phyloP scores from a whole-genome alignment of 352 stramenopile species.

The Phytophthora pini region DNA sequence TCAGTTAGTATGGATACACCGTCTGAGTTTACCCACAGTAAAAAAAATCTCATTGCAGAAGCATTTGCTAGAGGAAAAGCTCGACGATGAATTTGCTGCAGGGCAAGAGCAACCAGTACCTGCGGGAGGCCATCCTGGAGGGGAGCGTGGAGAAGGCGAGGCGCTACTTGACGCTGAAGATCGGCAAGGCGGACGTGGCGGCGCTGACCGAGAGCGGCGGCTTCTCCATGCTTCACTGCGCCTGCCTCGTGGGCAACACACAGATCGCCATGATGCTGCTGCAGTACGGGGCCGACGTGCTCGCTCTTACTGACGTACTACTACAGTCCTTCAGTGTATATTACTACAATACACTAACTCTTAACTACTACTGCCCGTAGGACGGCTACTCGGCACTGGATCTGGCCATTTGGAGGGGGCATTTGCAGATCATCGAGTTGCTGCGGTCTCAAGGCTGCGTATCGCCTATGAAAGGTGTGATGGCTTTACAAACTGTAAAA shows the following conservation, averaged over 20 bases:
- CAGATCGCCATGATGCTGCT: slow-evolving; percentile 91
- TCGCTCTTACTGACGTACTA: slow-evolving; percentile 76
- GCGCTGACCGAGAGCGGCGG: slow-evolving; percentile 81
- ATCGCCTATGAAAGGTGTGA: slow-evolving; percentile 80
- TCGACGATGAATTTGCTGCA: slow-evolving; percentile 80
- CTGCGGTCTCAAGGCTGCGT: slow-evolving; percentile 82
- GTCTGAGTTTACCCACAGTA: background rate
- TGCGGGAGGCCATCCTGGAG: slow-evolving; percentile 85
- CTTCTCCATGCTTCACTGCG: slow-evolving; percentile 86
- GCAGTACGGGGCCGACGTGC: slow-evolving; percentile 78
- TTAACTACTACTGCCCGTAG: slow-evolving; percentile 31
- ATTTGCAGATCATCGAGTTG: slow-evolving; percentile 86
- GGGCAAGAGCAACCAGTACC: slow-evolving; percentile 88
- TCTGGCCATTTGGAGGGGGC: slow-evolving; percentile 82
- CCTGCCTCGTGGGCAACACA: slow-evolving; percentile 76
- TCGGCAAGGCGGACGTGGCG: slow-evolving; percentile 82
- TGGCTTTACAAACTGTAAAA: background rate
- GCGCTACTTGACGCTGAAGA: slow-evolving; percentile 84
- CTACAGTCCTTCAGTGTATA: background rate
- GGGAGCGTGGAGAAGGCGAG: slow-evolving; percentile 82
- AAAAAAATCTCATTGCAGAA: slow-evolving; percentile 4
- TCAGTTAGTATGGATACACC: too few relatives aligned
- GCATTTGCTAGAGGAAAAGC: background rate
- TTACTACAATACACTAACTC: slow-evolving; percentile 5
- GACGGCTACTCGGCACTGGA: slow-evolving; percentile 85